Base-by-base conservation (phyloP, 345 rosid genomes). In the Arabidopsis arenosa region DNA sequence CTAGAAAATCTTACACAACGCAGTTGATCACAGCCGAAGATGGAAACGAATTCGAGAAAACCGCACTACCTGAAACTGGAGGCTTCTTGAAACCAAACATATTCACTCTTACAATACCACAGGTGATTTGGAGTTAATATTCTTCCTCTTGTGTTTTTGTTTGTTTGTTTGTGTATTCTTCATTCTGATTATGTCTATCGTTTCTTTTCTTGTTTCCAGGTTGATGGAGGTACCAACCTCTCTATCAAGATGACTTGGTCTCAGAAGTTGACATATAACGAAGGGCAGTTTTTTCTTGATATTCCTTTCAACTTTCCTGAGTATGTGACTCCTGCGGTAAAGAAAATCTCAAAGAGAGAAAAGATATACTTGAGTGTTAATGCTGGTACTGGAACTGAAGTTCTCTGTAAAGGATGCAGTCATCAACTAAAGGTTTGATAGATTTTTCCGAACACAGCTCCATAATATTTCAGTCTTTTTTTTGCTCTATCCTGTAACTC, bases 241-340 rank as follows among this genome's bases (percentile, higher is more conserved):
- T 87, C 89, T 9, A 80, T 95, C 37, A 89, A 83, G 76, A 82
- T 92, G 67, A 67, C 78, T 17, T 95, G 99, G 97, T 82, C 86
- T 58, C 98, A 95, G 83, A 95, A 90, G 76, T 66, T 88, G 75
- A 76, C 77, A 9, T 90, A 81, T 54, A 51, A 47, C 2, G 64
- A 87, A 21, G 93, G 96, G 28, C 88, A 88, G 69, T 89, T 88
- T 45, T 84, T 83, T 18, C 40, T 95, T 72, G 74, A 60, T 9
- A 81, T 95, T 68, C 99, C 99, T 21, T 95, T 90, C 55, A 85
- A 68, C 39, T 95, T 95, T 68, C 99, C 97, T 0, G 93, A 88
- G 67, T 92, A 80, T 79, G 99, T 90, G 51, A 86, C 86, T 72
- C 94, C 99, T 77, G 87, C 87, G 9, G 90, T 86, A 33, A 95